phyloP scores from a whole-genome alignment of 441 rosid genomes.

The Euphorbia corollata region DNA sequence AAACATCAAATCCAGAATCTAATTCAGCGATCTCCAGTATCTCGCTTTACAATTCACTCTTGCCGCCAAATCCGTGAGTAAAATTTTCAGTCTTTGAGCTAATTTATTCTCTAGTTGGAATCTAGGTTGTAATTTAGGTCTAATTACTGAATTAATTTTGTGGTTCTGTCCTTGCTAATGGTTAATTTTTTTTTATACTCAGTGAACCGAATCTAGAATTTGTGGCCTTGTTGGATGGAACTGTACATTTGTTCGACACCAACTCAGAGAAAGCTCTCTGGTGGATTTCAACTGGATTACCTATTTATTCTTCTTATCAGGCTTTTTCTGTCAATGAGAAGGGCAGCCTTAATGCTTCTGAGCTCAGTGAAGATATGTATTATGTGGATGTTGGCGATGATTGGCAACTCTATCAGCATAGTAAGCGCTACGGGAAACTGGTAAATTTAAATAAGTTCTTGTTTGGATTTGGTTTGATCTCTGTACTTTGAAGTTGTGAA shows the following conservation, averaged over 20 bases:
- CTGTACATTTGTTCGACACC: slow-evolving; percentile 49
- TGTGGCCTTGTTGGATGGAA: slow-evolving; percentile 61
- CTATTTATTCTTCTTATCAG: slow-evolving; percentile 78
- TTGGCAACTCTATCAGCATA: slow-evolving; percentile 57
- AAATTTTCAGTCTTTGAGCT: background rate
- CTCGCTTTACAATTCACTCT: slow-evolving; percentile 27
- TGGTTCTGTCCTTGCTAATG: background rate
- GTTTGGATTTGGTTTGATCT: background rate
- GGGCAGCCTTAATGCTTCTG: slow-evolving; percentile 36
- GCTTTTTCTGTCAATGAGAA: slow-evolving; percentile 30
- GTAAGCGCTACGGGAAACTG: slow-evolving; percentile 45
- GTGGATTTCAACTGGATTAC: slow-evolving; percentile 59
- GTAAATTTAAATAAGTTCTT: slow-evolving; percentile 27
- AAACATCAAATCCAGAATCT: slow-evolving; percentile 27
- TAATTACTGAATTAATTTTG: background rate
- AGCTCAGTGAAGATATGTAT: slow-evolving; percentile 42
- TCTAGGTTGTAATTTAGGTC: background rate
- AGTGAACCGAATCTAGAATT: slow-evolving; percentile 46
- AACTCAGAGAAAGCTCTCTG: slow-evolving; percentile 39
- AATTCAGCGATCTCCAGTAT: slow-evolving; percentile 25
- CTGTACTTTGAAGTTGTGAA: background rate
- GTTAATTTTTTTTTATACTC: slow-evolving; percentile 14
- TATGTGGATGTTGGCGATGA: slow-evolving; percentile 71
- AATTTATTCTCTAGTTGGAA: background rate
- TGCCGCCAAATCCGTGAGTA: slow-evolving; percentile 45